Evolutionary conservation across 352 stramenopile genomes (phyloP).

Genomic region (Globisporangium middletonii): DNA sequence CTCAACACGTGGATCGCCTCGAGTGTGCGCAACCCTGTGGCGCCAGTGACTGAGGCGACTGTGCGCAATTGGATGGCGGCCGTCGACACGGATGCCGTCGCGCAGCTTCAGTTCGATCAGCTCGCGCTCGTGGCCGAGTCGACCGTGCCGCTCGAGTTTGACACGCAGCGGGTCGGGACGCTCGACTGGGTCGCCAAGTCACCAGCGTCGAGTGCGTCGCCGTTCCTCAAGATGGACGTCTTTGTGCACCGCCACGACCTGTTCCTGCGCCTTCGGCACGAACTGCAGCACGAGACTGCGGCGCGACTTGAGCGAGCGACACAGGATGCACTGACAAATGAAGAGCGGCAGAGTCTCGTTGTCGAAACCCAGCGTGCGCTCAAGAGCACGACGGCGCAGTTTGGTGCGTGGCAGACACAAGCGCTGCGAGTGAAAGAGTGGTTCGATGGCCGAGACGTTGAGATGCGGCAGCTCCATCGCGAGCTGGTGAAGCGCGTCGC

Average conservation of each 20-base stretch:
- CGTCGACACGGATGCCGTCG: slow-evolving; percentile 34
- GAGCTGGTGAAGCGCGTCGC: slow-evolving; percentile 1
- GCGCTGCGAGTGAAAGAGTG: background rate
- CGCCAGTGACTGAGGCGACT: slow-evolving; percentile 15
- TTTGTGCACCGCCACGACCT: slow-evolving; percentile 33
- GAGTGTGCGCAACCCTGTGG: slow-evolving; percentile 39
- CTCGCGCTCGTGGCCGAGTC: slow-evolving; percentile 29
- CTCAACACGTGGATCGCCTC: slow-evolving; percentile 52
- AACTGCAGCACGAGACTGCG: slow-evolving; percentile 25
- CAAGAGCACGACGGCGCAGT: background rate
- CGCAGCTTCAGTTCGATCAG: slow-evolving; percentile 51
- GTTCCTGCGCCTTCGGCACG: slow-evolving; percentile 27
- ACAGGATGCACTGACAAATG: slow-evolving; percentile 15
- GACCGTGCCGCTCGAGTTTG: slow-evolving; percentile 20
- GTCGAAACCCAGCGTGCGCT: slow-evolving; percentile 14
- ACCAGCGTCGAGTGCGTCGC: background rate
- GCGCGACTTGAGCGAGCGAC: slow-evolving; percentile 18
- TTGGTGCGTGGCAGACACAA: slow-evolving; percentile 1
- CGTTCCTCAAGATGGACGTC: slow-evolving; percentile 33
- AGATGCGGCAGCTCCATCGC: slow-evolving; percentile 1
- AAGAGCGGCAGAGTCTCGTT: slow-evolving; percentile 22
- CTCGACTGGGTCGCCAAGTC: slow-evolving; percentile 21
- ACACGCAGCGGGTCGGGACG: slow-evolving; percentile 25
- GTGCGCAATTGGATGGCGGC: slow-evolving; percentile 20
- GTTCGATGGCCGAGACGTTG: slow-evolving; percentile 1